Percentiles rank a stretch among this genome's conserved stretches.
phyloP scores from a whole-genome alignment of 139 green algal genomes.

The Coelastrella sp. region DNA sequence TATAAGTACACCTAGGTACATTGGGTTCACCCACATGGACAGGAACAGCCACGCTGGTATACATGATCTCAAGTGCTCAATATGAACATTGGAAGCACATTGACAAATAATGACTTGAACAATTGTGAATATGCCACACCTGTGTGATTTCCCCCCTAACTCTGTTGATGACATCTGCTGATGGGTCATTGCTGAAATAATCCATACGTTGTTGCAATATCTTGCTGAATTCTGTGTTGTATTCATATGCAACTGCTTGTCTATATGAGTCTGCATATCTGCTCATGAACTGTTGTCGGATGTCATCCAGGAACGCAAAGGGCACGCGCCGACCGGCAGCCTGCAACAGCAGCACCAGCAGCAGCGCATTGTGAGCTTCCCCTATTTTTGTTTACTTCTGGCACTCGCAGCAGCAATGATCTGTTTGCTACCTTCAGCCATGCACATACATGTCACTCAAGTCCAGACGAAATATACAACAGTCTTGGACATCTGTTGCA shows the following conservation, averaged over 20 bases:
- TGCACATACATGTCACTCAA: too few species aligned
- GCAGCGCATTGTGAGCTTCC: not conserved
- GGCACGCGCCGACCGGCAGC: conserved; percentile 82
- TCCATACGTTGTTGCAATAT: conserved; percentile 83
- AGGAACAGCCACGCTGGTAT: too few species aligned
- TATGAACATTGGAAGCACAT: too few species aligned
- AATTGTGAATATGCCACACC: conserved; percentile 15
- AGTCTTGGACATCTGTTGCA: too few species aligned
- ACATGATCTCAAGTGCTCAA: too few species aligned
- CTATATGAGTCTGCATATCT: conserved; percentile 24
- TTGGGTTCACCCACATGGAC: too few species aligned
- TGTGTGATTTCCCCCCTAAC: conserved; percentile 79
- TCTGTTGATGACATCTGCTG: conserved; percentile 85
- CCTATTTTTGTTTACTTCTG: too few species aligned
- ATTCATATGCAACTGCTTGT: conserved; percentile 89
- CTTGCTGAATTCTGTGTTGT: conserved; percentile 86
- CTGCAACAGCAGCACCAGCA: conserved; percentile 56
- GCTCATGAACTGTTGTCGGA: conserved; percentile 77
- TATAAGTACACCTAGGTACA: too few species aligned
- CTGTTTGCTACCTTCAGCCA: too few species aligned
- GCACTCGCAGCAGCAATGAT: too few species aligned
- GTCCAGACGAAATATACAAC: too few species aligned
- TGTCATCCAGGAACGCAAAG: conserved; percentile 93
- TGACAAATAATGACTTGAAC: too few species aligned
- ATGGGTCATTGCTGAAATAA: conserved; percentile 84